These are phyloP conservation scores for Neurospora sp. DNA, from an alignment of 495 filamentous ascomycete genomes.

Conservation along the genomic window DNA sequence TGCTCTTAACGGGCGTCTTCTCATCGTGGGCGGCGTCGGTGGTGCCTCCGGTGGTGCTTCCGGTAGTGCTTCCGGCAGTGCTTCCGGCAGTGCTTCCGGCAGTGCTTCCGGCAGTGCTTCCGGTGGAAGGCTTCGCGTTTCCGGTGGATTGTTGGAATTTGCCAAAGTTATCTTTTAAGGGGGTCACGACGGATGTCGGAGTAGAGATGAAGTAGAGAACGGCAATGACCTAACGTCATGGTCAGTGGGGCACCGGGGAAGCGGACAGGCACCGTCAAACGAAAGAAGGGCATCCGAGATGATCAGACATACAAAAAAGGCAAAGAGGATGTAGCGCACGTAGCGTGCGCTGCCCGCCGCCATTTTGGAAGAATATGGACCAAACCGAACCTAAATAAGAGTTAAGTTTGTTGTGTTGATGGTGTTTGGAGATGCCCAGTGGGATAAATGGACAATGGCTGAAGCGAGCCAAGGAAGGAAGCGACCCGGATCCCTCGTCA, in stretches of 20 bases:
- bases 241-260: slow-evolving; percentile 6
- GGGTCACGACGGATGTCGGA: slow-evolving; percentile 40
- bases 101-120: not conserved
- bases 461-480: not conserved
- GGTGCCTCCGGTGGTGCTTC: slow-evolving; percentile 10
- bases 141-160: not conserved
- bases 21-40: slow-evolving; percentile 7
- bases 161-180: slow-evolving; percentile 1
- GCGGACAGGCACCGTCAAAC: not conserved
- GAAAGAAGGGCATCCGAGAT: not conserved
- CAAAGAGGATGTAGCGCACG: slow-evolving; percentile 81
- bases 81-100: no score
- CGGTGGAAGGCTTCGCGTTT: not conserved
- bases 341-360: slow-evolving; percentile 57
- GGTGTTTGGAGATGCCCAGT: not conserved
- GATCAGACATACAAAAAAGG: slow-evolving; percentile 60
- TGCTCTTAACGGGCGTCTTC: not conserved
- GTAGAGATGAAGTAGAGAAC: slow-evolving; percentile 74
- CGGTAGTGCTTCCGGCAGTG: no score
- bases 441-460: not conserved
- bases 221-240: slow-evolving; percentile 47
- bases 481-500: not conserved
- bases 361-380: slow-evolving; percentile 36
- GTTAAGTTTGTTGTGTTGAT: not conserved
- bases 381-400: not conserved